Evolutionary conservation across 768 basidiomycete species (phyloP).

Genomic region (Lactifluus hygrophoroides): DNA sequence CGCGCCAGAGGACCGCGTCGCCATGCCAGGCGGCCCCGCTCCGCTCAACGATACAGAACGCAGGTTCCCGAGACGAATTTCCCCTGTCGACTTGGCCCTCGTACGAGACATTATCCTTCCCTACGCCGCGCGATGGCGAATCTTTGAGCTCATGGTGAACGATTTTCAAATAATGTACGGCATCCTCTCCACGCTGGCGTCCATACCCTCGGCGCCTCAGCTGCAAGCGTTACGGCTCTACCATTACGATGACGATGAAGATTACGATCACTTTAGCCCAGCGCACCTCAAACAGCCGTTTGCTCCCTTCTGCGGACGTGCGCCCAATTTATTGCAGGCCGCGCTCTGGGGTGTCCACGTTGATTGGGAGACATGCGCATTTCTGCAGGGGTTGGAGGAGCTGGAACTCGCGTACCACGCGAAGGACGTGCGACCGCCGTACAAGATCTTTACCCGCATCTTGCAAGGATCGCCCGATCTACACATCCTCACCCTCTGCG

Average conservation of each 20-base stretch:
- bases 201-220: conserved; percentile 39
- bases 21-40: conserved; percentile 15
- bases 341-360: conserved; percentile 65
- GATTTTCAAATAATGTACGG: conserved; percentile 39
- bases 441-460: conserved; percentile 42
- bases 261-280: conserved; percentile 37
- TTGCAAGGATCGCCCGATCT: conserved; percentile 47
- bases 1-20: conserved; percentile 14
- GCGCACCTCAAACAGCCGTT: conserved; percentile 33
- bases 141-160: conserved; percentile 39
- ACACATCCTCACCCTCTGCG: conserved; percentile 40
- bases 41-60: conserved; percentile 1
- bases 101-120: conserved; percentile 38
- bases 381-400: conserved; percentile 39
- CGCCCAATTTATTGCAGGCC: conserved; percentile 41
- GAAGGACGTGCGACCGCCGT: conserved; percentile 55
- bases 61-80: background rate
- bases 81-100: conserved; percentile 21
- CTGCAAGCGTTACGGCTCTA: conserved; percentile 49
- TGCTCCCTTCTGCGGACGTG: conserved; percentile 44
- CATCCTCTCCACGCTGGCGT: conserved; percentile 37
- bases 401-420: conserved; percentile 57
- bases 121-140: conserved; percentile 45
- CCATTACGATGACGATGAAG: conserved; percentile 40
- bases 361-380: conserved; percentile 45